These are phyloP conservation scores for Paraglomus brasilianum DNA, from an alignment of 192 early-diverging fungal genomes.

Conservation along the genomic window DNA sequence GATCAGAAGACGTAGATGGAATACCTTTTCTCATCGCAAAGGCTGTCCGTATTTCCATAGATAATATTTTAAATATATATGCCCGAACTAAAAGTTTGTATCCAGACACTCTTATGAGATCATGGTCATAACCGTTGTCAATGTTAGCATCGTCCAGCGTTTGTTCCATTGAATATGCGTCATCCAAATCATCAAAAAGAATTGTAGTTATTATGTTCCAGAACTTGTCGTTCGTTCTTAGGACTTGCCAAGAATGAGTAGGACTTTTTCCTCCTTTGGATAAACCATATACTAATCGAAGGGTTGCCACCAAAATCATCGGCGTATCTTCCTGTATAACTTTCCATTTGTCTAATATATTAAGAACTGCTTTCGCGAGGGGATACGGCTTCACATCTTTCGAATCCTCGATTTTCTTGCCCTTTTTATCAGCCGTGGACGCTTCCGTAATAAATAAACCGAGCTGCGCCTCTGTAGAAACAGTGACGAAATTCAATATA, in stretches of 20 bases:
- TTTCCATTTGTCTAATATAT: constrained; percentile 40
- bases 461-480: constrained; percentile 44
- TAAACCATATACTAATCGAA: constrained; percentile 48
- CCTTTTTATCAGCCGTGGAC: constrained; percentile 30
- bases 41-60: too few species aligned
- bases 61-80: too few species aligned
- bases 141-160: too few species aligned
- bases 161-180: too few species aligned
- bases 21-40: too few species aligned
- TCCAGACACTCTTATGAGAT: too few species aligned
- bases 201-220: constrained; percentile 46
- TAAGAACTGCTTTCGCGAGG: constrained; percentile 41
- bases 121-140: too few species aligned
- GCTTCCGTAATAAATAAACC: constrained; percentile 42
- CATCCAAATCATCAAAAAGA: constrained; percentile 22
- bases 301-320: constrained; percentile 41
- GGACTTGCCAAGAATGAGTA: constrained; percentile 33
- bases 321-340: constrained; percentile 35
- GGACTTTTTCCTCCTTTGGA: constrained; percentile 49
- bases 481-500: constrained; percentile 50
- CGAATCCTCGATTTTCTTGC: constrained; percentile 33
- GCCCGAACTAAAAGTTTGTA: too few species aligned
- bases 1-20: too few species aligned
- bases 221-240: constrained; percentile 41
- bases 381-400: constrained; percentile 35